phyloP scores from a whole-genome alignment of 495 filamentous ascomycete genomes.

The Penicillium lividum region DNA sequence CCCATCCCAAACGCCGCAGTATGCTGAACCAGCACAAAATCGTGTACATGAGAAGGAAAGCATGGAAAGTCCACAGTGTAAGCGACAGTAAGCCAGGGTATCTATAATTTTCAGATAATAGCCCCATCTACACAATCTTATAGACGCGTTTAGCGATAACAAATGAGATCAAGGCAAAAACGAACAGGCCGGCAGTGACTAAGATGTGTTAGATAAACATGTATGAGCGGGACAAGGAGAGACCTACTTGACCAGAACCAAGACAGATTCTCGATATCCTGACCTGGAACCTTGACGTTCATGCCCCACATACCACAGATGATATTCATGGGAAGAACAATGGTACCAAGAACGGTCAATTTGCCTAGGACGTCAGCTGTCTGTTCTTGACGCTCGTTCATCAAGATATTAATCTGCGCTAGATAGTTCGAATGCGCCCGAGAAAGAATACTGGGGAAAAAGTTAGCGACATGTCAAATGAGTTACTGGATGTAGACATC shows the following conservation, averaged over 20 bases:
- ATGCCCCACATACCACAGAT: conserved; percentile 98
- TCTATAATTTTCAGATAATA: not conserved
- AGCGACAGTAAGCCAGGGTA: not conserved
- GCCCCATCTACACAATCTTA: conserved; percentile 55
- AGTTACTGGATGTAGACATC: not conserved
- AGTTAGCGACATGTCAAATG: conserved; percentile 4
- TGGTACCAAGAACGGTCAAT: conserved; percentile 92
- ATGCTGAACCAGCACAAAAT: conserved; percentile 8
- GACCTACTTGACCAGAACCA: conserved; percentile 66
- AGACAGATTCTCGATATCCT: conserved; percentile 62
- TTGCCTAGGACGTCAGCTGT: conserved; percentile 93
- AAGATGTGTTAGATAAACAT: conserved; percentile 4
- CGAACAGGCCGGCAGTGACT: conserved; percentile 72
- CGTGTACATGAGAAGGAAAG: not conserved
- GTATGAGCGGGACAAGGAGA: not conserved
- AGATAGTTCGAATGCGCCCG: conserved; percentile 96
- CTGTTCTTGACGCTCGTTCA: conserved; percentile 97
- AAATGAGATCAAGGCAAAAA: conserved; percentile 79
- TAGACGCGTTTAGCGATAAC: conserved; percentile 79
- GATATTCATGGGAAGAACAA: conserved; percentile 97
- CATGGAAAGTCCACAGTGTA: not conserved
- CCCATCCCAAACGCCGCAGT: conserved; percentile 11
- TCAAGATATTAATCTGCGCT: conserved; percentile 89
- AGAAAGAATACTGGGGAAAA: conserved; percentile 70
- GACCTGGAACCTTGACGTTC: conserved; percentile 95